phyloP scores from a whole-genome alignment of 495 filamentous ascomycete species.

The Trichoderma virens region DNA sequence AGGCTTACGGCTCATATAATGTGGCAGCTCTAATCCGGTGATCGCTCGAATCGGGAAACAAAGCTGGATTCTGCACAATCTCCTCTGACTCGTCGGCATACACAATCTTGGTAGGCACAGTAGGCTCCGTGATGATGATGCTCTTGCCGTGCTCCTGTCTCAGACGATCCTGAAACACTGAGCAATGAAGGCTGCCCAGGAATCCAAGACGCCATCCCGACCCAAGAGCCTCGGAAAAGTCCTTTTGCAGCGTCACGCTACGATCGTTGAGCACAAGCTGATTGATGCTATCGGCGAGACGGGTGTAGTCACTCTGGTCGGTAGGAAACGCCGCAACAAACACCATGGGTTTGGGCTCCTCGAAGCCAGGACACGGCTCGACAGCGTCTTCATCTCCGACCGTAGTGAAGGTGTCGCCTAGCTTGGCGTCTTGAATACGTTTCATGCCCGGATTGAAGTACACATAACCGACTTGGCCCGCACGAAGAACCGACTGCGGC shows the following conservation, averaged over 20 bases:
- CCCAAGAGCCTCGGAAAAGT: constrained; percentile 85
- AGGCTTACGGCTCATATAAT: constrained; percentile 62
- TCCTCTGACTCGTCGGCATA: constrained; percentile 65
- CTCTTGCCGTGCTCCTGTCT: constrained; percentile 89
- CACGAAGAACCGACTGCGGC: constrained; percentile 67
- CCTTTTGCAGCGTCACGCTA: constrained; percentile 87
- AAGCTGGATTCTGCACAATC: constrained; percentile 74
- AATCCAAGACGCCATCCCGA: constrained; percentile 94
- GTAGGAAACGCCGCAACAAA: constrained; percentile 95
- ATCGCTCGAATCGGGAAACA: constrained; percentile 72
- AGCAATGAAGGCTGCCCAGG: constrained; percentile 92
- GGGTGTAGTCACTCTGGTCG: constrained; percentile 77
- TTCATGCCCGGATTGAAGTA: constrained; percentile 99
- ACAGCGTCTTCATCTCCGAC: constrained; percentile 71
- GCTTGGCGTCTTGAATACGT: constrained; percentile 84
- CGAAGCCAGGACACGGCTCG: constrained; percentile 80
- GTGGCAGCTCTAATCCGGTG: constrained; percentile 42
- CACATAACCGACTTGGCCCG: constrained; percentile 92
- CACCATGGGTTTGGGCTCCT: constrained; percentile 97
- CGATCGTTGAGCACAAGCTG: constrained; percentile 92
- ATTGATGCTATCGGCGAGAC: constrained; percentile 88
- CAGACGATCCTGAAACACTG: constrained; percentile 95
- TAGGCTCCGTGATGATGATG: constrained; percentile 95
- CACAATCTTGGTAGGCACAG: constrained; percentile 80
- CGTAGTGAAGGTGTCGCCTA: constrained; percentile 91